Evolutionary conservation across 768 basidiomycete species (phyloP), one percentile per base, ranked within the genome.

Genomic region (Suillus americanus): DNA sequence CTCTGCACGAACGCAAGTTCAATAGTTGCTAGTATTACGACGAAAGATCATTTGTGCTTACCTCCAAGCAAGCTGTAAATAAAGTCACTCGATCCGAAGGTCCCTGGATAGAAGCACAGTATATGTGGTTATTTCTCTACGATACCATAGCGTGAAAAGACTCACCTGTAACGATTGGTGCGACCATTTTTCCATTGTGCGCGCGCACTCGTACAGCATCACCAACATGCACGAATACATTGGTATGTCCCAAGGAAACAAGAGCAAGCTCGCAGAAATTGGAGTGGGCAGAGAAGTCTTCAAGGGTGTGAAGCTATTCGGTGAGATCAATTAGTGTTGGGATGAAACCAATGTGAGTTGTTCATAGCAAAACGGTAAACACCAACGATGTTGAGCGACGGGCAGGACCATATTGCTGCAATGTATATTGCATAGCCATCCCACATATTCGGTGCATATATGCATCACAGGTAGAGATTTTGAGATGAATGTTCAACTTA

Each of bases 231-330:
- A 86, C 75, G 77, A 97, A 98, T 3, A 97, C 89, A 50, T 94
- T 79, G 0, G 74, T 67, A 73, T 95, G 80, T 0, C 95, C 96
- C 79, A 94, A 79, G 0, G 82, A 80, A 41, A 89, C 85, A 14
- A 98, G 84, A 0, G 86, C 82, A 12, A 97, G 81, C 75, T 97
- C 95, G 79, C 91, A 93, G 73, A 92, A 96, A 79, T 97, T 92
- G 62, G 89, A 91, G 73, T 97, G 95, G 0, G 95, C 93, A 3
- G 92, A 79, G 73, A 92, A 95, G 72, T 97, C 94, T 73, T 95
- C 94, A 6, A 92, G 82, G 1, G 90, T 92, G 67, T 92, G 91
- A 12, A 92, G 78, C 89, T 91, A 66, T 28, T 37, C 43, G 25
- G 3, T 33, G 3, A 20, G 28, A 63, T 62, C n/a, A 43, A 28